These are phyloP conservation scores for Colletotrichum limetticola DNA, from an alignment of 2,329 filamentous ascomycete genomes.

Conservation along the genomic window DNA sequence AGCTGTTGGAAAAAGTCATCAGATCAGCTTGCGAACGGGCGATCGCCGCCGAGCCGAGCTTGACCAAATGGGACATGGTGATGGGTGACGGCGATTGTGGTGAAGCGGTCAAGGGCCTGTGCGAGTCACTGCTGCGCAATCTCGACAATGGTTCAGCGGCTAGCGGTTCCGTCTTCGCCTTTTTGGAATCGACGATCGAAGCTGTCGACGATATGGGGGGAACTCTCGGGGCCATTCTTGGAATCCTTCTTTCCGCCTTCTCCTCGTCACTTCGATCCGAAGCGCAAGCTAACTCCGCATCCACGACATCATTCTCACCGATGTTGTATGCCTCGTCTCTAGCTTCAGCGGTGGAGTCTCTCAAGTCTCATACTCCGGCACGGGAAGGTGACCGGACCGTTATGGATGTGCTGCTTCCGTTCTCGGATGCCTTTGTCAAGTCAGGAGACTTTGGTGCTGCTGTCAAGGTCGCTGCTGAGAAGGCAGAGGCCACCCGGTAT, in stretches of 20 bases:
- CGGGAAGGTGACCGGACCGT: slow-evolving; percentile 41
- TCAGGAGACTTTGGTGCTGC: slow-evolving; percentile 42
- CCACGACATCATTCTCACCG: slow-evolving; percentile 1
- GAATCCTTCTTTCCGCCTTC: slow-evolving; percentile 42
- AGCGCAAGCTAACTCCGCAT: neutral
- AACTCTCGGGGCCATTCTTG: slow-evolving; percentile 47
- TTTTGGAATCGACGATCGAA: slow-evolving; percentile 42
- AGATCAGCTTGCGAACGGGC: slow-evolving; percentile 45
- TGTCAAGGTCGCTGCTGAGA: slow-evolving; percentile 49
- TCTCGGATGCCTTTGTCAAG: slow-evolving; percentile 35
- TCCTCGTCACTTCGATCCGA: slow-evolving; percentile 34
- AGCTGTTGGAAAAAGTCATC: slow-evolving; percentile 40
- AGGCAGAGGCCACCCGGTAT: slow-evolving; percentile 42
- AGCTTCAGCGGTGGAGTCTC: slow-evolving; percentile 36
- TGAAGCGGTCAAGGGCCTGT: slow-evolving; percentile 44
- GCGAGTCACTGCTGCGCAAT: slow-evolving; percentile 41
- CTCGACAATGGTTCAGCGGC: slow-evolving; percentile 42
- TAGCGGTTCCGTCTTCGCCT: slow-evolving; percentile 44
- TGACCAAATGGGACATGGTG: slow-evolving; percentile 47
- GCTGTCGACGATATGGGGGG: slow-evolving; percentile 51
- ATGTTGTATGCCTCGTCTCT: slow-evolving; percentile 37
- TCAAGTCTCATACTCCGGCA: slow-evolving; percentile 41
- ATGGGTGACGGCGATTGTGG: slow-evolving; percentile 47
- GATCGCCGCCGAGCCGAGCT: slow-evolving; percentile 45
- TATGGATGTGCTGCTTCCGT: slow-evolving; percentile 39